Percentiles rank a stretch among this genome's conserved stretches.
Evolutionary conservation across 2,329 filamentous ascomycete genomes (phyloP).

Genomic region (Cladophialophora bantiana): DNA sequence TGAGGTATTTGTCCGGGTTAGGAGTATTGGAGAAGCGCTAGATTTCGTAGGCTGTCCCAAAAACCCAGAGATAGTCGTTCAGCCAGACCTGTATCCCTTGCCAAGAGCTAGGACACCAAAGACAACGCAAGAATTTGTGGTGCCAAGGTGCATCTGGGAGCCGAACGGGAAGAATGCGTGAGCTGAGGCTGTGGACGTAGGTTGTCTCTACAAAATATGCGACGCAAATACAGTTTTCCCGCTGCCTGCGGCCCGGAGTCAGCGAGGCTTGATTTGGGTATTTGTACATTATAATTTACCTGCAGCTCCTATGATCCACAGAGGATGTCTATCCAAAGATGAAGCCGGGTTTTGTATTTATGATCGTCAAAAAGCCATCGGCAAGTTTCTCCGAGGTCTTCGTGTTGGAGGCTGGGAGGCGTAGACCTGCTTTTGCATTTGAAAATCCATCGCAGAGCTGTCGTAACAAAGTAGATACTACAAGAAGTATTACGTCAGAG

Average conservation of each 20-base stretch:
- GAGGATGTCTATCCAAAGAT: too few relatives aligned
- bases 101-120: background rate
- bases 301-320: background rate
- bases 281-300: background rate
- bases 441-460: too few relatives aligned
- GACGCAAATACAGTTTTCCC: conserved; percentile 6
- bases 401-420: too few relatives aligned
- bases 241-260: background rate
- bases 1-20: background rate
- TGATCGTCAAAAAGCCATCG: too few relatives aligned
- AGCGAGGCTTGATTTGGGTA: background rate
- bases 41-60: background rate
- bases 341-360: too few relatives aligned
- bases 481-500: too few relatives aligned
- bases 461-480: too few relatives aligned
- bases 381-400: too few relatives aligned
- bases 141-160: background rate
- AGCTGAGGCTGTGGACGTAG: background rate
- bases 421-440: too few relatives aligned
- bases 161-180: background rate
- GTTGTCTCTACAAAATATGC: background rate
- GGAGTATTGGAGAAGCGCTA: background rate
- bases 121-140: conserved; percentile 3
- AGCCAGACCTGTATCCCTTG: background rate
- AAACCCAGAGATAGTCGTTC: background rate